Conservation (phyloP, 805 yeast genomes). For the Wickerhamomyces ciferrii region DNA sequence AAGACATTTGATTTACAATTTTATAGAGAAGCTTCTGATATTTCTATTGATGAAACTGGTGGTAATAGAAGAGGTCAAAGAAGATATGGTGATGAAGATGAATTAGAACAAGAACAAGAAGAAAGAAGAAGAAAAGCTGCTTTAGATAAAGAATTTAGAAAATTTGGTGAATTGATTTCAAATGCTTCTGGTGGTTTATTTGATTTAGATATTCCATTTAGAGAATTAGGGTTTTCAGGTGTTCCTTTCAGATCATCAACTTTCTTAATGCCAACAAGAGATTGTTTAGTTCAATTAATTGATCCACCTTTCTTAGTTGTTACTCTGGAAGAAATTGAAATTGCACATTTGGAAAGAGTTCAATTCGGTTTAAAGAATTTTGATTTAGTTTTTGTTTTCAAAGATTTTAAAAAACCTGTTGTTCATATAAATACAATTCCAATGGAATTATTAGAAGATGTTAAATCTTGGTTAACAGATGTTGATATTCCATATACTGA, state of each 20-base stretch:
- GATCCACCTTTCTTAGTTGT: slow-evolving; percentile 95
- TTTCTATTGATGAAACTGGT: slow-evolving; percentile 95
- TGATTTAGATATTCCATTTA: slow-evolving; percentile 90
- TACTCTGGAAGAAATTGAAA: slow-evolving; percentile 85
- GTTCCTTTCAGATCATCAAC: slow-evolving; percentile 95
- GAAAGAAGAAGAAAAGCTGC: slow-evolving; percentile 90
- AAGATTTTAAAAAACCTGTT: slow-evolving; percentile 83
- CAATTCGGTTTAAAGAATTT: slow-evolving; percentile 96
- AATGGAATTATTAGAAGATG: slow-evolving; percentile 84
- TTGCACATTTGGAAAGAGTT: slow-evolving; percentile 94
- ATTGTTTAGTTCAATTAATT: slow-evolving; percentile 87
- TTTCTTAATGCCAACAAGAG: slow-evolving; percentile 94
- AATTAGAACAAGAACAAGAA: slow-evolving; percentile 96
- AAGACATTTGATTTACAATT: slow-evolving; percentile 95
- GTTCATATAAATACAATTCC: slow-evolving; percentile 94
- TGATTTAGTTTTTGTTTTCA: slow-evolving; percentile 93
- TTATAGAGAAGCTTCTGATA: slow-evolving; percentile 94
- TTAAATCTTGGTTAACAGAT: slow-evolving; percentile 96
- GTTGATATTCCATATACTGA: slow-evolving; percentile 94
- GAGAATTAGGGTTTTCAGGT: slow-evolving; percentile 96
- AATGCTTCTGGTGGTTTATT: slow-evolving; percentile 80
- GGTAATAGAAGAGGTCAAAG: slow-evolving; percentile 77
- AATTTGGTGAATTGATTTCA: slow-evolving; percentile 85
- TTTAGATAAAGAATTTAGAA: slow-evolving; percentile 86
- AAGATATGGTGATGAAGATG: slow-evolving; percentile 97